These are phyloP conservation scores for Hortiboletus flavorubellus DNA, from an alignment of 768 basidiomycete species.

Conservation along the genomic window DNA sequence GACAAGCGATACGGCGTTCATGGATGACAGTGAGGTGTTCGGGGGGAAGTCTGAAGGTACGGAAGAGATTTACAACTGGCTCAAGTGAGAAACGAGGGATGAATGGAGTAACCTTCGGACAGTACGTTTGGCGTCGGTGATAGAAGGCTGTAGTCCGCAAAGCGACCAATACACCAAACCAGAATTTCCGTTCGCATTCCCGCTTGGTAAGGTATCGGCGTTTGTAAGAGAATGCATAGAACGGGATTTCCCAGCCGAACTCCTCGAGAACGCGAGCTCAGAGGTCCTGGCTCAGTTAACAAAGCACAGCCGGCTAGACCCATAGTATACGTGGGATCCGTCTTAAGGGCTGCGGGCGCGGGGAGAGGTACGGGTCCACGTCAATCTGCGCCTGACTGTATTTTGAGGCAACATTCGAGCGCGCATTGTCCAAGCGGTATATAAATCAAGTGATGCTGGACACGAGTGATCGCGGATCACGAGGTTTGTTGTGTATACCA, in stretches of 20 bases:
- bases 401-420: not conserved
- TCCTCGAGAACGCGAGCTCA: not conserved
- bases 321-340: not conserved
- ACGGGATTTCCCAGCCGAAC: not conserved
- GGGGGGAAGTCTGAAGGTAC: not conserved
- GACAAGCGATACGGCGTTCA: slow-evolving; percentile 37
- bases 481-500: slow-evolving; percentile 64
- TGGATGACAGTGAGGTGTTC: slow-evolving; percentile 23
- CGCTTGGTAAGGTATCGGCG: not conserved
- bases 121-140: not conserved
- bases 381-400: not conserved
- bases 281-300: not conserved
- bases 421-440: slow-evolving; percentile 15
- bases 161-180: not conserved
- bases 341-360: not conserved
- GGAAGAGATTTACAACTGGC: slow-evolving; percentile 23
- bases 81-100: slow-evolving; percentile 15
- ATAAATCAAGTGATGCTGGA: slow-evolving; percentile 18
- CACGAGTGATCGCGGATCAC: slow-evolving; percentile 29
- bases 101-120: not conserved
- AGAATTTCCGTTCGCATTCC: not conserved
- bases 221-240: not conserved
- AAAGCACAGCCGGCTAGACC: not conserved
- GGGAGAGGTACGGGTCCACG: not conserved
- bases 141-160: not conserved